phyloP scores from a whole-genome alignment of 106 monocot species.

The Vanilla planifolia region DNA sequence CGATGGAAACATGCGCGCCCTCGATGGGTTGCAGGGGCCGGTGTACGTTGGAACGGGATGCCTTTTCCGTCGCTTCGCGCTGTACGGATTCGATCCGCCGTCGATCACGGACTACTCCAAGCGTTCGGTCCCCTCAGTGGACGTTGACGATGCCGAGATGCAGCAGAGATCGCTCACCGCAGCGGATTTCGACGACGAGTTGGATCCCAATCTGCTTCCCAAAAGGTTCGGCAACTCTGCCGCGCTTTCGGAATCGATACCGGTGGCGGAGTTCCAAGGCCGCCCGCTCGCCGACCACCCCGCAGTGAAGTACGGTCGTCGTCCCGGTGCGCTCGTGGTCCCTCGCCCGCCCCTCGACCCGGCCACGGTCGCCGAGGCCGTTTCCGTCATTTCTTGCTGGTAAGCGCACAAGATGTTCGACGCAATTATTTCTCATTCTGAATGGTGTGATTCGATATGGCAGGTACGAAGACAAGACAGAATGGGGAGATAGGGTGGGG shows the following conservation, averaged over 20 bases:
- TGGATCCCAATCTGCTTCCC: constrained; percentile 22
- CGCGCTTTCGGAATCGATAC: constrained; percentile 47
- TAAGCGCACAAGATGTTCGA: neutral
- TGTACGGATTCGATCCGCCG: constrained; percentile 64
- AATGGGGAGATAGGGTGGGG: constrained; percentile 57
- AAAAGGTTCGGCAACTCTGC: constrained; percentile 50
- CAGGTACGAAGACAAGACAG: constrained; percentile 78
- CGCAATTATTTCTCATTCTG: neutral
- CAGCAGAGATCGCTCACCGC: constrained; percentile 21
- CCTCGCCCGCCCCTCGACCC: constrained; percentile 46
- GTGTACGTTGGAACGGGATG: constrained; percentile 71
- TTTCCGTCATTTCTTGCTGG: constrained; percentile 72
- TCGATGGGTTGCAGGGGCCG: constrained; percentile 65
- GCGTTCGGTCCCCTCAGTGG: neutral
- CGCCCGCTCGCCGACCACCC: constrained; percentile 62
- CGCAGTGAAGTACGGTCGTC: constrained; percentile 44
- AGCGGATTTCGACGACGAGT: constrained; percentile 27
- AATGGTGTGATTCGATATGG: neutral
- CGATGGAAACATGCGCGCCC: constrained; percentile 73
- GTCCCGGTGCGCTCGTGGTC: constrained; percentile 36
- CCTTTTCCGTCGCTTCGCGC: constrained; percentile 50
- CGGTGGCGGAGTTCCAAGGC: constrained; percentile 46
- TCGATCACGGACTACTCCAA: constrained; percentile 18
- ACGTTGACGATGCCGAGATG: constrained; percentile 15
- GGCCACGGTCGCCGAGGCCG: constrained; percentile 47